Conservation (phyloP, 2,329 filamentous ascomycete species). For the Leptographium flavum region DNA sequence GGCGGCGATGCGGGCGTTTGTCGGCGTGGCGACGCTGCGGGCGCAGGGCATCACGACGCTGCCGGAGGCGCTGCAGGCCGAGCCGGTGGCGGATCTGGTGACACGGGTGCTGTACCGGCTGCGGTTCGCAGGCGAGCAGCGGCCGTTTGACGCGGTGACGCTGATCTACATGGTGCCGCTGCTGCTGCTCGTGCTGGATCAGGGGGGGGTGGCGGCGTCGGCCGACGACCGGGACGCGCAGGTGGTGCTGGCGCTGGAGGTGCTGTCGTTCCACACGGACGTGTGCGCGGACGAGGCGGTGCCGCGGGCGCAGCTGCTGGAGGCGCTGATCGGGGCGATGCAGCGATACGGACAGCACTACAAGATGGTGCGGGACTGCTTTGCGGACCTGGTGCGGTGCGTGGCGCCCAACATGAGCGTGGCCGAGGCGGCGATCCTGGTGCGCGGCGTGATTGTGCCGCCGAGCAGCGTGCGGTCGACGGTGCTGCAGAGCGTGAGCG, state of each 20-base stretch:
- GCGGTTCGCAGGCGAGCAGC: conserved; percentile 79
- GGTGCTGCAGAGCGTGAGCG: conserved; percentile 76
- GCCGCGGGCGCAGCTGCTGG: conserved; percentile 60
- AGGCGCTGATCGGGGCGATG: conserved; percentile 65
- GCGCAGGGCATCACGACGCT: conserved; percentile 62
- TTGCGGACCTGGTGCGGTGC: conserved; percentile 72
- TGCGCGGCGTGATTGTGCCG: conserved; percentile 64
- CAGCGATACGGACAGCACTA: conserved; percentile 85
- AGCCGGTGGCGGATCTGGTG: conserved; percentile 70
- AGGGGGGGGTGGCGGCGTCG: conserved; percentile 60
- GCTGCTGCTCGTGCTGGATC: conserved; percentile 61
- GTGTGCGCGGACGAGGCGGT: conserved; percentile 61
- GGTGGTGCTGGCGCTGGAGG: conserved; percentile 74
- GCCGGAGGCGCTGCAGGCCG: conserved; percentile 56
- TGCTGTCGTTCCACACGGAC: conserved; percentile 77
- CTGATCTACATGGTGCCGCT: conserved; percentile 79
- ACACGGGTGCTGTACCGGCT: conserved; percentile 84
- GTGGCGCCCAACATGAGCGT: conserved; percentile 66
- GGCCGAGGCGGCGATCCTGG: conserved; percentile 61
- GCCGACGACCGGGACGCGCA: conserved; percentile 79
- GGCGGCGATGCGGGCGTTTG: conserved; percentile 63
- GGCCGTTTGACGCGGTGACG: conserved; percentile 81
- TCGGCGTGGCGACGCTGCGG: conserved; percentile 76
- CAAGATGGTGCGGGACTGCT: conserved; percentile 84
- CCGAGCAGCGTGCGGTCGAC: conserved; percentile 70